A percentile compares a stretch with the other conserved stretches of the same genome.
phyloP scores from a whole-genome alignment of 306 rosid species.

The Ceratonia siliqua region DNA sequence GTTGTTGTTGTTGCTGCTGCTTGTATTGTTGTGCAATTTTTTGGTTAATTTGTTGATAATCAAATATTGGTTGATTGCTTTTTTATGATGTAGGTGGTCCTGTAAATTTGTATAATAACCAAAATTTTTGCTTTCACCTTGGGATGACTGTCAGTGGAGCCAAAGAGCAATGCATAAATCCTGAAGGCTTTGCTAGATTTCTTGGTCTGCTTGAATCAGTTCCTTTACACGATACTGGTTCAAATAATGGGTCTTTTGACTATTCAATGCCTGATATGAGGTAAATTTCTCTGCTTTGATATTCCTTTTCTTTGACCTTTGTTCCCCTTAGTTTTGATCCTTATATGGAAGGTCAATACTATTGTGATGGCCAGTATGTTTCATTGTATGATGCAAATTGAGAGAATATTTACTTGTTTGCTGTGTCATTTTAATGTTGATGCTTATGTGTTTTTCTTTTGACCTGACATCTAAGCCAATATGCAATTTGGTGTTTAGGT shows the following conservation, averaged over 20 bases:
- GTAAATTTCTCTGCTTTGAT: constrained; percentile 46
- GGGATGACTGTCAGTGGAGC: constrained; percentile 54
- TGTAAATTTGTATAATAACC: constrained; percentile 66
- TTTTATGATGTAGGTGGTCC: constrained; percentile 58
- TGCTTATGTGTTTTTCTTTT: constrained; percentile 25
- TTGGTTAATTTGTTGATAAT: constrained; percentile 8
- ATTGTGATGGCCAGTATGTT: constrained; percentile 6
- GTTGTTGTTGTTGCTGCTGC: constrained; percentile 10
- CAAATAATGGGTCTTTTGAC: constrained; percentile 65
- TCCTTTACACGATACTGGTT: constrained; percentile 75
- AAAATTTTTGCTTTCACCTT: constrained; percentile 69
- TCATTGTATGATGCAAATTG: neutral
- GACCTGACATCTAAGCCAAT: constrained; percentile 9
- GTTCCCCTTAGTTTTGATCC: constrained; percentile 20
- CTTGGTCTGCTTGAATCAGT: constrained; percentile 84
- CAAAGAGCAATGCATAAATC: constrained; percentile 75
- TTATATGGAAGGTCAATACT: constrained; percentile 19
- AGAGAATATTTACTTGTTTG: neutral
- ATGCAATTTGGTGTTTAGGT: constrained; percentile 60
- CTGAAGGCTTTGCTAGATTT: constrained; percentile 82
- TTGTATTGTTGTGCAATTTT: neutral
- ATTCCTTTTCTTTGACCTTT: constrained; percentile 12
- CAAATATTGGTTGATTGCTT: constrained; percentile 25
- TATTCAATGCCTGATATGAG: constrained; percentile 70
- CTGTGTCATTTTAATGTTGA: neutral